Base-by-base conservation (phyloP, 805 yeast genomes). In the Saccharomycopsis guyanensis region DNA sequence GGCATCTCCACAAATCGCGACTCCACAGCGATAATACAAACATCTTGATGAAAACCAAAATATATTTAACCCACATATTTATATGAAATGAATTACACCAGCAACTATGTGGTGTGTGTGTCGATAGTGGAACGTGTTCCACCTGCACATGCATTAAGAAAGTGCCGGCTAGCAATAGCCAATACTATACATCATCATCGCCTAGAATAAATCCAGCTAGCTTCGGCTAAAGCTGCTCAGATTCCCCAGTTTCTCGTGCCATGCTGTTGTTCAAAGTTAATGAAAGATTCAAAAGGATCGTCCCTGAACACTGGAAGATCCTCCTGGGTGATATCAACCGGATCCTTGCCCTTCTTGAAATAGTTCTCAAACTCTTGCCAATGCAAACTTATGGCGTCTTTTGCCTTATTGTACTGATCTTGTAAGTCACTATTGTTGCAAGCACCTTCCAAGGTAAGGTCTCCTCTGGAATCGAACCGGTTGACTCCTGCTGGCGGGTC, bases 251-350 rank as follows among this genome's bases (percentile, higher is more conserved):
- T 48, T 38, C 51, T 29, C 10, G 49, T 48, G 5, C 47, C 47
- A 27, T 48, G 51, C 25, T 48, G 22, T 29, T 45, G 19, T 7
- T 32, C 16, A 37, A 23, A 23, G 6, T 25, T 40, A 13, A 40
- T 18, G 19, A 36, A 48, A 3, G 42, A 8, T 22, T 49, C 52
- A 38, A 49, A 49, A 12, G 52, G 52, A 33, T 49, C 52, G 15
- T 45, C 41, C 51, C 76, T 60, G 39, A 64, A 60, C 4, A 67
- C 46, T 2, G 75, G 73, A 13, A 70, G 57, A n/a, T 65, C 68
- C 3, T 53, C 46, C 25, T 42, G 38, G 12, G 56, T 55, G 25
- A 57, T 34, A 6, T 46, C 42, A 4, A 7, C 13, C 1, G 58
- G 52, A 23, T 55, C 56, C 43, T 53, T 45, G 15, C 38, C 42